phyloP scores from a whole-genome alignment of 2,329 filamentous ascomycete species.

The Monosporascus sp. region DNA sequence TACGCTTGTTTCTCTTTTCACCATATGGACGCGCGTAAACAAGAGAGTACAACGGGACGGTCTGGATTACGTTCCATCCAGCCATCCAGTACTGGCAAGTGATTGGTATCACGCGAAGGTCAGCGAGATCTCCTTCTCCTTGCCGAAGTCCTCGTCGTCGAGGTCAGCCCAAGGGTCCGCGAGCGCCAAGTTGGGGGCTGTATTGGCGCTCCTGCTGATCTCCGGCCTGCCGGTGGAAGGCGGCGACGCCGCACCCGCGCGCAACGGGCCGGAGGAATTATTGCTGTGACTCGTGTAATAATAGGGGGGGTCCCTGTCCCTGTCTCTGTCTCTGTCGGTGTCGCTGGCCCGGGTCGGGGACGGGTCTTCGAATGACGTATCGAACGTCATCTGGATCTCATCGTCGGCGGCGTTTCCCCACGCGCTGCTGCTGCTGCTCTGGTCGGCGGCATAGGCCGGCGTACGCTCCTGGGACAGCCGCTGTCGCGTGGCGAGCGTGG shows the following conservation, averaged over 20 bases:
- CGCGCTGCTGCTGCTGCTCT: slow-evolving; percentile 14
- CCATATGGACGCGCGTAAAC: too few relatives aligned
- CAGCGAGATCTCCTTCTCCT: slow-evolving; percentile 73
- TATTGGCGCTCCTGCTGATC: slow-evolving; percentile 40
- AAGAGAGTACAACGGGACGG: too few relatives aligned
- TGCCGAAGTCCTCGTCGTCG: slow-evolving; percentile 62
- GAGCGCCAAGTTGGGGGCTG: slow-evolving; percentile 45
- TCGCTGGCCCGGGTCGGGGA: slow-evolving; percentile 26
- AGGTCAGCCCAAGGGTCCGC: slow-evolving; percentile 66
- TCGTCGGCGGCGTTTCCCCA: slow-evolving; percentile 34
- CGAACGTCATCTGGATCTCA: slow-evolving; percentile 67
- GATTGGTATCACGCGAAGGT: slow-evolving; percentile 60
- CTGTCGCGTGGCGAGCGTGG: slow-evolving; percentile 12
- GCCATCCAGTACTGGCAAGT: neutral
- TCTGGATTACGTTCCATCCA: too few relatives aligned
- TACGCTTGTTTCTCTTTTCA: too few relatives aligned
- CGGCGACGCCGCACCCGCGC: slow-evolving; percentile 2
- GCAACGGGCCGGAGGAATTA: too few relatives aligned
- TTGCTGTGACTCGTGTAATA: too few relatives aligned
- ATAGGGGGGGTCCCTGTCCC: too few relatives aligned
- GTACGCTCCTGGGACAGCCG: slow-evolving; percentile 20
- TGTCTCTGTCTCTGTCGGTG: neutral
- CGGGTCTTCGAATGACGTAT: slow-evolving; percentile 51
- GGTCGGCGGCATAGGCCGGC: slow-evolving; percentile 12
- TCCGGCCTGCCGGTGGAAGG: slow-evolving; percentile 33